phyloP scores from a whole-genome alignment of 148 eudicot genomes.

The Amaranthus palmeri region DNA sequence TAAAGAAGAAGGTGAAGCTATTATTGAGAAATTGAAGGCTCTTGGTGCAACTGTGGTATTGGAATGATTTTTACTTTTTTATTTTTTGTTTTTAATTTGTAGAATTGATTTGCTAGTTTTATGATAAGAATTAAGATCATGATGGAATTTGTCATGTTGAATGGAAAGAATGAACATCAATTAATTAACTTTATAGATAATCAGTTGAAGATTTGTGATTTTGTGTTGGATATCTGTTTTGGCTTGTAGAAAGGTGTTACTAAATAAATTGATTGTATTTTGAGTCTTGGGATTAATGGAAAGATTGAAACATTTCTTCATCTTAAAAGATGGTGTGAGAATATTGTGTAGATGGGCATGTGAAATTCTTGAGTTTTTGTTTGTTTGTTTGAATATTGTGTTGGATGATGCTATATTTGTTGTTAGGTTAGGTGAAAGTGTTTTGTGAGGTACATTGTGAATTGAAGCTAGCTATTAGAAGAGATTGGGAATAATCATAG shows the following conservation, averaged over 20 bases:
- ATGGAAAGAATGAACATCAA: neutral
- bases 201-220: neutral
- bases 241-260: no score
- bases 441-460: neutral
- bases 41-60: constrained; percentile 80
- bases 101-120: neutral
- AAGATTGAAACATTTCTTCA: no score
- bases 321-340: no score
- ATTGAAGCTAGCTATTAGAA: no score
- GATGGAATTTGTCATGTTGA: neutral
- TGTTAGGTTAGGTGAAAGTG: neutral
- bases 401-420: neutral
- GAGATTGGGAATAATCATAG: neutral
- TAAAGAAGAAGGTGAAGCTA: constrained; percentile 64
- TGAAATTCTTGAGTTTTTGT: no score
- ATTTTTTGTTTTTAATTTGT: neutral
- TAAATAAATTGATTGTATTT: no score
- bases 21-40: constrained; percentile 61
- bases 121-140: constrained; percentile 11
- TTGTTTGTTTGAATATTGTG: neutral
- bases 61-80: constrained; percentile 38
- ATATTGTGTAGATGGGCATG: neutral
- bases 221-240: neutral
- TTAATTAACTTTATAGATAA: constrained; percentile 2
- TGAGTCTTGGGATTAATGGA: no score